phyloP scores from a whole-genome alignment of 2,329 filamentous ascomycete species.

The Neonectria sp. region DNA sequence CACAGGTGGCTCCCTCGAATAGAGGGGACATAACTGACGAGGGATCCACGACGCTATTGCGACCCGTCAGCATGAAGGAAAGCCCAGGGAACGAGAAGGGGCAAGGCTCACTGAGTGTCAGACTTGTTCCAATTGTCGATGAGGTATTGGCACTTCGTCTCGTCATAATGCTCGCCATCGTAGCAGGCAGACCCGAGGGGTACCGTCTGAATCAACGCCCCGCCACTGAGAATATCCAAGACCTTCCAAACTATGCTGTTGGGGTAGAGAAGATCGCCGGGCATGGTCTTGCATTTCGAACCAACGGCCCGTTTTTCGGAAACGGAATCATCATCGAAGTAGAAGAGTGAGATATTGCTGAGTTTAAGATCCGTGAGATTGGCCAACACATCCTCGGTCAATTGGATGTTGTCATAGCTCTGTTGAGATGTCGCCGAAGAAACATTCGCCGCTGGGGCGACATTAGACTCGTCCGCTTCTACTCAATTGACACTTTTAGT shows the following conservation, averaged over 20 bases:
- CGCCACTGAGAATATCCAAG: constrained; percentile 52
- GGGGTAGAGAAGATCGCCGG: constrained; percentile 51
- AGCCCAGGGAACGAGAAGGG: neutral
- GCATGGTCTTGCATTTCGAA: constrained; percentile 50
- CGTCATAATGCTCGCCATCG: constrained; percentile 46
- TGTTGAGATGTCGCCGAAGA: constrained; percentile 8
- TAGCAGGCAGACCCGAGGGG: constrained; percentile 52
- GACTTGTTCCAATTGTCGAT: constrained; percentile 45
- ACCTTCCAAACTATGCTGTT: constrained; percentile 46
- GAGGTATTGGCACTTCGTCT: constrained; percentile 45
- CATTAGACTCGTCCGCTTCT: constrained; percentile 40
- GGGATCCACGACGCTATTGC: constrained; percentile 52
- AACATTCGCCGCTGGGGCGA: constrained; percentile 42
- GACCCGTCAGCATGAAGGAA: neutral
- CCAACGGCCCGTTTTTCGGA: constrained; percentile 36
- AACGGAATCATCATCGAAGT: constrained; percentile 45
- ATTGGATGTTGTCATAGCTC: constrained; percentile 46
- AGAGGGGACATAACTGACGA: constrained; percentile 58
- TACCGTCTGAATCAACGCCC: constrained; percentile 50
- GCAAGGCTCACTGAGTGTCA: constrained; percentile 25
- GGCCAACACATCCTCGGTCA: constrained; percentile 51
- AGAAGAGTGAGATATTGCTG: constrained; percentile 50
- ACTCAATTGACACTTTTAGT: neutral
- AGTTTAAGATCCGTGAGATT: constrained; percentile 48
- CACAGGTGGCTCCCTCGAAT: constrained; percentile 56